phyloP scores from a whole-genome alignment of 768 basidiomycete species.

The Tulasnella sp. region DNA sequence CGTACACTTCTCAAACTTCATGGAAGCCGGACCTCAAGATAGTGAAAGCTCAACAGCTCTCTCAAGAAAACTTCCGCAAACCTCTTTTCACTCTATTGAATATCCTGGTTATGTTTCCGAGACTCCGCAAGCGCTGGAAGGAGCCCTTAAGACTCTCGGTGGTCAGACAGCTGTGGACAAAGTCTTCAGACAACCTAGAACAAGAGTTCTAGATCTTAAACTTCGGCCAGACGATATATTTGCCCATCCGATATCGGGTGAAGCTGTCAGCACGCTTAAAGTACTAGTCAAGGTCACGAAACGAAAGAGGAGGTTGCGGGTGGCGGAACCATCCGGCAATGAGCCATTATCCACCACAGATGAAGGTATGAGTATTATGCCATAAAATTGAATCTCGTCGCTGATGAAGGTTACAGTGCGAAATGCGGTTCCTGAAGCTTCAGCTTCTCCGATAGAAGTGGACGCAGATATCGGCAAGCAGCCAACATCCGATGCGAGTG shows the following conservation, averaged over 20 bases:
- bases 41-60: neutral
- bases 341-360: neutral
- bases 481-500: neutral
- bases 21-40: neutral
- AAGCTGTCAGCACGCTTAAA: conserved; percentile 64
- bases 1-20: neutral
- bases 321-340: neutral
- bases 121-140: conserved; percentile 41
- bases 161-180: conserved; percentile 58
- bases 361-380: neutral
- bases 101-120: conserved; percentile 73
- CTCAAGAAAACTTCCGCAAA: conserved; percentile 20
- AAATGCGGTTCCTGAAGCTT: neutral
- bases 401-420: neutral
- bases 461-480: neutral
- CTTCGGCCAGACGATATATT: conserved; percentile 66
- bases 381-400: neutral
- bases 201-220: conserved; percentile 62
- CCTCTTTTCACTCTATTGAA: conserved; percentile 69
- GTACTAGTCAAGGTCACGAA: conserved; percentile 78
- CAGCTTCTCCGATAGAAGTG: neutral
- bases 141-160: conserved; percentile 55
- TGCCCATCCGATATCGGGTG: conserved; percentile 74
- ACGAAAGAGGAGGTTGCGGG: conserved; percentile 38
- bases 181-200: conserved; percentile 59